Conservation (phyloP, 2,329 filamentous ascomycete species). For the Epichloe sibirici region DNA sequence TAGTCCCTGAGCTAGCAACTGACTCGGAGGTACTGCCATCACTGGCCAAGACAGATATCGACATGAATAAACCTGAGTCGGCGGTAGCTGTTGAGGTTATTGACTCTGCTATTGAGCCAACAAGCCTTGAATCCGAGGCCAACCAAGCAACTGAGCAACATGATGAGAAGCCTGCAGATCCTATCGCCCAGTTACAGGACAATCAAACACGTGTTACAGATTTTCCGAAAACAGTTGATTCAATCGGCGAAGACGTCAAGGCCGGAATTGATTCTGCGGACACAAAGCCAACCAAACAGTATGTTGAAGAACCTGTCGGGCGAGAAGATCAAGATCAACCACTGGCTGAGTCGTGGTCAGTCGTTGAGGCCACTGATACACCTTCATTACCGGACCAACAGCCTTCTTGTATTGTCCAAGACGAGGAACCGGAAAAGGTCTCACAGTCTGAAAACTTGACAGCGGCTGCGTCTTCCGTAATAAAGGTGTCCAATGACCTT, state of each 20-base stretch:
- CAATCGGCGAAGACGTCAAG: background rate
- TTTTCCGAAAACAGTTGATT: background rate
- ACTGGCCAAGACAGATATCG: background rate
- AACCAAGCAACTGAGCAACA: background rate
- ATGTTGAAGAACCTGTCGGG: background rate
- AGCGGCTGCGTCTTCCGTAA: background rate
- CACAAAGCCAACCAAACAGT: background rate
- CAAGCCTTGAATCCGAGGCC: background rate
- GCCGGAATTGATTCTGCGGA: background rate
- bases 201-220: background rate
- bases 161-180: background rate
- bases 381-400: background rate
- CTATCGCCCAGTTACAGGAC: background rate
- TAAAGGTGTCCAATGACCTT: background rate
- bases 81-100: background rate
- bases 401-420: background rate
- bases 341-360: background rate
- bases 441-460: background rate
- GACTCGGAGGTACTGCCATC: background rate
- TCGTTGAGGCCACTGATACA: background rate
- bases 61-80: background rate
- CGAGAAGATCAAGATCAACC: background rate
- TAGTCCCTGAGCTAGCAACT: background rate
- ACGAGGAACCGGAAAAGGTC: background rate
- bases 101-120: background rate